Conservation (phyloP, 2,329 filamentous ascomycete genomes). For the Sporothrix schenckii region DNA sequence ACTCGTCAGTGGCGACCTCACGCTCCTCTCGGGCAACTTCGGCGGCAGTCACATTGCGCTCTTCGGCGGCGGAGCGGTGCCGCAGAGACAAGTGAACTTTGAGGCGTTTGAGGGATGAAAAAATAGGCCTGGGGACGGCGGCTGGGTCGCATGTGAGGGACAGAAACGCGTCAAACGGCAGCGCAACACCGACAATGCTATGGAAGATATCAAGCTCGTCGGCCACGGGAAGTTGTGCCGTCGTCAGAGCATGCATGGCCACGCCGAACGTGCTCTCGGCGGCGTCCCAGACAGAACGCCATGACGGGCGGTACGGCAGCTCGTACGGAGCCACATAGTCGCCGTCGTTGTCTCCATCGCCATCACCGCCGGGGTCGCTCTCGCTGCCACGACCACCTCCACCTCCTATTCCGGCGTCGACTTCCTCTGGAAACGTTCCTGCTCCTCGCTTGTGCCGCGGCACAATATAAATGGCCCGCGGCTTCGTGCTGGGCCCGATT, state of each 20-base stretch:
- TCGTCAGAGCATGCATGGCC: slow-evolving; percentile 13
- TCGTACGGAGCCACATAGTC: slow-evolving; percentile 5
- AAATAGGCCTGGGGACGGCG: neutral
- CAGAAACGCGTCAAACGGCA: slow-evolving; percentile 10
- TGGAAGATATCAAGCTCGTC: slow-evolving; percentile 22
- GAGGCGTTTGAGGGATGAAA: slow-evolving; percentile 21
- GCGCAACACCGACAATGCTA: neutral
- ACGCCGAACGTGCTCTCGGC: slow-evolving; percentile 17
- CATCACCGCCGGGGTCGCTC: neutral
- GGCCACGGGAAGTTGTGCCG: slow-evolving; percentile 10
- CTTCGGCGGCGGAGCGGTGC: slow-evolving; percentile 14
- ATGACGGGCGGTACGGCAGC: slow-evolving; percentile 20
- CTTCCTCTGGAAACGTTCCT: neutral
- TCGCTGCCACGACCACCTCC: neutral
- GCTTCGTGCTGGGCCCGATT: slow-evolving; percentile 9
- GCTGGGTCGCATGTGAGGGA: neutral
- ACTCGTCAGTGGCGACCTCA: neutral
- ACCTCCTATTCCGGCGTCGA: slow-evolving; percentile 7
- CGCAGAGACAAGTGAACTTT: slow-evolving; percentile 10
- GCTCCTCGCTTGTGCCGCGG: slow-evolving; percentile 17
- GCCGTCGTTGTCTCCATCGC: neutral
- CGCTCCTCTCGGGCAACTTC: neutral
- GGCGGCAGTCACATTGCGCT: neutral
- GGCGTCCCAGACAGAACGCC: slow-evolving; percentile 7
- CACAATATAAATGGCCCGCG: slow-evolving; percentile 6